These are phyloP conservation scores for Acanthamoeba polyphaga DNA, from an alignment of 208 protist species.

Conservation along the genomic window DNA sequence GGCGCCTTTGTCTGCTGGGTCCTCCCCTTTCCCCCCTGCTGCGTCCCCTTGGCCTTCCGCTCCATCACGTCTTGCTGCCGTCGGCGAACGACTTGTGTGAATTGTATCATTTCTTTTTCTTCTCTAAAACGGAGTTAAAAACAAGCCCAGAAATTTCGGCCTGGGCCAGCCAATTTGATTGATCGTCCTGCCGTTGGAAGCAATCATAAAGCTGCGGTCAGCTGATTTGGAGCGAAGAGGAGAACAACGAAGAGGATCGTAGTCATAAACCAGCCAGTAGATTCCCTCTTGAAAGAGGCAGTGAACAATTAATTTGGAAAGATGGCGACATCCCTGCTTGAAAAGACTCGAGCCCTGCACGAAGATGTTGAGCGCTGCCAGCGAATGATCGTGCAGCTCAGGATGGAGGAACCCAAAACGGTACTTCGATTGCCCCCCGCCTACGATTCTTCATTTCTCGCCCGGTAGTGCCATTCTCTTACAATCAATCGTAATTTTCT, in stretches of 20 bases:
- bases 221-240: no score
- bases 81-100: no score
- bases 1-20: neutral
- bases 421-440: neutral
- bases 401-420: conserved; percentile 15
- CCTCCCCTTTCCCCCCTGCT: neutral
- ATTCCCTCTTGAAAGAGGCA: neutral
- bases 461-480: neutral
- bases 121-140: no score
- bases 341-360: conserved; percentile 13
- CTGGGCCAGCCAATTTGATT: no score
- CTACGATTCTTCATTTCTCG: neutral
- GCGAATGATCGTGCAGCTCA: neutral
- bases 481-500: neutral
- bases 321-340: conserved; percentile 12
- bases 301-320: neutral
- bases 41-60: neutral
- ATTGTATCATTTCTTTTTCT: no score
- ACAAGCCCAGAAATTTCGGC: no score
- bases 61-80: no score
- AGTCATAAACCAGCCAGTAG: no score
- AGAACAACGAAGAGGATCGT: no score
- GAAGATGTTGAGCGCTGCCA: conserved; percentile 20
- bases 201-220: no score
- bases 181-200: no score